These are phyloP conservation scores for Phytophthora fragariaefolia DNA, from an alignment of 352 stramenopile genomes.

Conservation along the genomic window DNA sequence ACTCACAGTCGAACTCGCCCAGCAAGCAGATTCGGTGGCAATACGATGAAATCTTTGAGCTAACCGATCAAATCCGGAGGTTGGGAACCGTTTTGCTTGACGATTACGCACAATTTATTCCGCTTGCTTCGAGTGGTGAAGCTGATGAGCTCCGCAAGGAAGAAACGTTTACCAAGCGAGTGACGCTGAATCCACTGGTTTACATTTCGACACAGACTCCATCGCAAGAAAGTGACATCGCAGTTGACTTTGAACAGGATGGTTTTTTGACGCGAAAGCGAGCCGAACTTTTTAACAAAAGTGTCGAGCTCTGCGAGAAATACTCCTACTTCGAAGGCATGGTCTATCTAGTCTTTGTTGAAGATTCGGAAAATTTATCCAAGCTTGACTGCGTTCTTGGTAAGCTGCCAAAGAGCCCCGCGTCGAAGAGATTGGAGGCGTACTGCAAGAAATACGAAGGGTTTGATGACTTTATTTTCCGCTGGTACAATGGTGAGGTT, in stretches of 20 bases:
- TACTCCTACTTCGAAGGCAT: constrained; percentile 88
- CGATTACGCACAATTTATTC: constrained; percentile 60
- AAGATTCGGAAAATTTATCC: constrained; percentile 62
- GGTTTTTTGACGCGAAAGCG: constrained; percentile 48
- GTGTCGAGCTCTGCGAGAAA: constrained; percentile 68
- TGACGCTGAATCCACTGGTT: constrained; percentile 75
- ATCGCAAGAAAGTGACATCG: constrained; percentile 28
- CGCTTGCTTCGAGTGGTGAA: constrained; percentile 43
- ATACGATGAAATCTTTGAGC: constrained; percentile 69
- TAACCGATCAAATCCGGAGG: constrained; percentile 64
- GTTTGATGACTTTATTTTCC: constrained; percentile 73
- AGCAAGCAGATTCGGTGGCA: constrained; percentile 55
- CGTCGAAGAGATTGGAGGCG: constrained; percentile 65
- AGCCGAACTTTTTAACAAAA: constrained; percentile 57
- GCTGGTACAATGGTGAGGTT: constrained; percentile 82
- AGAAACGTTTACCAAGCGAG: constrained; percentile 59
- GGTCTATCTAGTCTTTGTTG: constrained; percentile 70
- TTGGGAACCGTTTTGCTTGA: constrained; percentile 64
- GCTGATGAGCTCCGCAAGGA: constrained; percentile 71
- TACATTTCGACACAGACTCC: constrained; percentile 60
- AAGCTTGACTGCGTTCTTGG: constrained; percentile 82
- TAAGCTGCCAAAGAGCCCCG: constrained; percentile 52
- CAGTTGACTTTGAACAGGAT: constrained; percentile 42
- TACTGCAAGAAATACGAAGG: constrained; percentile 68
- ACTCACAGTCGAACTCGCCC: constrained; percentile 33